Evolutionary conservation across 495 filamentous ascomycete species (phyloP).

Genomic region (Penicillium subrubescens): DNA sequence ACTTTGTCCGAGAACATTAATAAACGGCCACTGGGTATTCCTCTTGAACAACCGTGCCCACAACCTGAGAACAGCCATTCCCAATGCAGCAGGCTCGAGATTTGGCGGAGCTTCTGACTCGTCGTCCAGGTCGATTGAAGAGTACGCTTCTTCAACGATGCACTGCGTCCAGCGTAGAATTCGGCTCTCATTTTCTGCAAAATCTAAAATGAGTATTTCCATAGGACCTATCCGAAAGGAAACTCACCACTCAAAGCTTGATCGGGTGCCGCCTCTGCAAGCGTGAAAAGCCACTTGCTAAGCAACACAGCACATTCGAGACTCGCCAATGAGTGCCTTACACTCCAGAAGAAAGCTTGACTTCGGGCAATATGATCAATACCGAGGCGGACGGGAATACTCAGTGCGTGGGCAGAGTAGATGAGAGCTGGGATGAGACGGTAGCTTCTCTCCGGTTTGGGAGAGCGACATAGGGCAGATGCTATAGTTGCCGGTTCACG

Average conservation of each 20-base stretch:
- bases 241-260: constrained; percentile 37
- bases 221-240: too few relatives aligned
- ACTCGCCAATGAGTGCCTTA: constrained; percentile 50
- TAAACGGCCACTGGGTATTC: constrained; percentile 45
- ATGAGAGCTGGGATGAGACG: constrained; percentile 43
- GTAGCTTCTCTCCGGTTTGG: constrained; percentile 39
- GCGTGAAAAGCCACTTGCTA: constrained; percentile 50
- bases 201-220: background rate
- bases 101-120: constrained; percentile 29
- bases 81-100: constrained; percentile 32
- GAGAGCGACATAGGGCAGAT: constrained; percentile 33
- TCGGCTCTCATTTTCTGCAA: constrained; percentile 40
- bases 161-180: constrained; percentile 43
- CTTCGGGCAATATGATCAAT: constrained; percentile 49
- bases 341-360: constrained; percentile 53
- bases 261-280: constrained; percentile 34
- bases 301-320: constrained; percentile 52
- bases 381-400: constrained; percentile 42
- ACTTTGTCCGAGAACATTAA: constrained; percentile 43
- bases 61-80: constrained; percentile 36
- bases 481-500: constrained; percentile 41
- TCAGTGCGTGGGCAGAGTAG: constrained; percentile 43
- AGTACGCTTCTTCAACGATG: constrained; percentile 43
- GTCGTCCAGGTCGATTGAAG: constrained; percentile 38
- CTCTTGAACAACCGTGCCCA: constrained; percentile 42